Evolutionary conservation across 2,329 filamentous ascomycete genomes (phyloP).

Genomic region (Malbranchea zuffiana): DNA sequence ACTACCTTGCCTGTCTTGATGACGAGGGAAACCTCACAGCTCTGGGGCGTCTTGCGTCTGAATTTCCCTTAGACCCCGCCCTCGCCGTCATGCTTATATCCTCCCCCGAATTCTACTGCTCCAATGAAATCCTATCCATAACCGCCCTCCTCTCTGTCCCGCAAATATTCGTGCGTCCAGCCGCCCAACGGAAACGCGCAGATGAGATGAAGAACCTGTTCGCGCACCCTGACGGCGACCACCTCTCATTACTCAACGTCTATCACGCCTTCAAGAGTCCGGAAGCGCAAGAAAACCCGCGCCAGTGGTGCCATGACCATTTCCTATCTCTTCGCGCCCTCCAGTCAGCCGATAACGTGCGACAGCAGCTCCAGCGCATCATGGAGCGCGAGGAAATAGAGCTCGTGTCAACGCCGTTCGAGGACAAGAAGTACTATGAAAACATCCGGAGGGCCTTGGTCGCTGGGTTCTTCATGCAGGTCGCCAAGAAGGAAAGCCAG

Average conservation of each 20-base stretch:
- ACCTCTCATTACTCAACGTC: constrained; percentile 90
- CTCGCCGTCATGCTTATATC: constrained; percentile 96
- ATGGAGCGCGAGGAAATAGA: constrained; percentile 90
- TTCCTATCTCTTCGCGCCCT: constrained; percentile 84
- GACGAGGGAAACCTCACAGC: constrained; percentile 88
- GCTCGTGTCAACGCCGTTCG: constrained; percentile 77
- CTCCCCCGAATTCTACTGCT: constrained; percentile 96
- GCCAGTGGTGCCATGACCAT: constrained; percentile 94
- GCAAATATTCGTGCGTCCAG: constrained; percentile 83
- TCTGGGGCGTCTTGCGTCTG: constrained; percentile 77
- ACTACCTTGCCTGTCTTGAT: constrained; percentile 91
- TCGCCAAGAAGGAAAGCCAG: constrained; percentile 80
- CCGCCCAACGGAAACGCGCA: constrained; percentile 72
- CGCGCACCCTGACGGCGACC: constrained; percentile 84
- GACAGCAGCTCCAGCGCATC: constrained; percentile 80
- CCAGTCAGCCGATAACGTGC: constrained; percentile 87
- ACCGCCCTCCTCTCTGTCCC: constrained; percentile 89
- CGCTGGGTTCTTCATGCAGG: constrained; percentile 98
- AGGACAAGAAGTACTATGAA: constrained; percentile 94
- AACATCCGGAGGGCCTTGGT: constrained; percentile 91
- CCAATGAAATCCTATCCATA: constrained; percentile 93
- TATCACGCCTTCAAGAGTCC: constrained; percentile 92
- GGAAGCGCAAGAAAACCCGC: constrained; percentile 58
- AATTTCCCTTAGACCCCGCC: constrained; percentile 88
- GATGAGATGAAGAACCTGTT: constrained; percentile 97